Conservation (phyloP, 768 basidiomycete species). For the Kwoniella heveanensis region DNA sequence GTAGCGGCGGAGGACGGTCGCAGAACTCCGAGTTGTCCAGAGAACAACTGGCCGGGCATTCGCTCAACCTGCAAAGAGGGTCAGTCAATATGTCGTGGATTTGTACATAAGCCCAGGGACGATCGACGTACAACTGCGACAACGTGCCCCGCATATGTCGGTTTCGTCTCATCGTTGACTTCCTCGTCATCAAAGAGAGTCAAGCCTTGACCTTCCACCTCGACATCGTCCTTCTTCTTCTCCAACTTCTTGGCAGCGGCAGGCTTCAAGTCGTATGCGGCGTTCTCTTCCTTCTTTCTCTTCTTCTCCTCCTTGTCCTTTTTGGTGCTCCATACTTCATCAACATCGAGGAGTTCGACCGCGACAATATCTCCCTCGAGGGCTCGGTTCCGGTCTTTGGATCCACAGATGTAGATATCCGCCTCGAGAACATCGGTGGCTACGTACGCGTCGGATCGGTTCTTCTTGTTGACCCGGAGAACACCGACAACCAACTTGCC, state of each 20-base stretch:
- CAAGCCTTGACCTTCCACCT: slow-evolving; percentile 97
- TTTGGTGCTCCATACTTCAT: slow-evolving; percentile 92
- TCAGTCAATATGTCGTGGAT: background rate
- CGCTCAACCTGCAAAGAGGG: slow-evolving; percentile 68
- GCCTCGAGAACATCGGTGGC: slow-evolving; percentile 97
- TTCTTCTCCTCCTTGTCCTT: slow-evolving; percentile 99
- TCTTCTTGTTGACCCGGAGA: slow-evolving; percentile 94
- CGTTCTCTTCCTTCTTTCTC: slow-evolving; percentile 98
- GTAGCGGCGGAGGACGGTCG: slow-evolving; percentile 96
- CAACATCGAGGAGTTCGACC: slow-evolving; percentile 94
- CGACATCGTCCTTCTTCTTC: slow-evolving; percentile 99
- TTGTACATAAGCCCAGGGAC: background rate
- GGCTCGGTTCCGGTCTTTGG: slow-evolving; percentile 96
- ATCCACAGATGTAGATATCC: slow-evolving; percentile 98
- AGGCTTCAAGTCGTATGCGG: slow-evolving; percentile 80
- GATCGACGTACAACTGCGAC: slow-evolving; percentile 71
- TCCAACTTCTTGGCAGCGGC: slow-evolving; percentile 69
- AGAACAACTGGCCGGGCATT: slow-evolving; percentile 98
- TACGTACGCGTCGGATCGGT: slow-evolving; percentile 97
- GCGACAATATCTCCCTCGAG: slow-evolving; percentile 97
- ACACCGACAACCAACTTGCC: slow-evolving; percentile 98
- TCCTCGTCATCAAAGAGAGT: slow-evolving; percentile 98
- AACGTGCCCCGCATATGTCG: slow-evolving; percentile 97
- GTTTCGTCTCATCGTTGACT: slow-evolving; percentile 97
- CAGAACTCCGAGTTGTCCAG: slow-evolving; percentile 90